These are phyloP conservation scores for Panus rudis DNA, from an alignment of 768 basidiomycete species.

Conservation along the genomic window DNA sequence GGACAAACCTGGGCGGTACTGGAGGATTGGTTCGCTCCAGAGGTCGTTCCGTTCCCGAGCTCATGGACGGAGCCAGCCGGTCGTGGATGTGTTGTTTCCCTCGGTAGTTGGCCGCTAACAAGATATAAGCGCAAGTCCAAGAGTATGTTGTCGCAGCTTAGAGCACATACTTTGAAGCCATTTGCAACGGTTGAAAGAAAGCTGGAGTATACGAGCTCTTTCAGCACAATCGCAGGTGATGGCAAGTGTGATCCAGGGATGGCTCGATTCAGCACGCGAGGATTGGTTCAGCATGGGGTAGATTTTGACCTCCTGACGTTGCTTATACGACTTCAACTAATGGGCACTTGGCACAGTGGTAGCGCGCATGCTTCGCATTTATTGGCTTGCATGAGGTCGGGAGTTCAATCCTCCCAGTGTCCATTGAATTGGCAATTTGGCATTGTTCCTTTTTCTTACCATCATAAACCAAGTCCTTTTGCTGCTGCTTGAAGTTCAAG, in stretches of 20 bases:
- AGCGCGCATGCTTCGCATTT: slow-evolving; percentile 2
- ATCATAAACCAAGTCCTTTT: too few relatives aligned
- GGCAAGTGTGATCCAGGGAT: background rate
- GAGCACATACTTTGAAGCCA: background rate
- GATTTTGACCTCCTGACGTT: background rate
- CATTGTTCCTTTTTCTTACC: background rate
- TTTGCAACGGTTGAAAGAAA: background rate
- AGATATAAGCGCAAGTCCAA: too few relatives aligned
- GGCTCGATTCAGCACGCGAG: background rate
- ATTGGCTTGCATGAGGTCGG: background rate
- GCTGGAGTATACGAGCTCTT: background rate
- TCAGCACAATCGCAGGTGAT: background rate
- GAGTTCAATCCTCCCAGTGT: slow-evolving; percentile 1
- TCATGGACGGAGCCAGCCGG: too few relatives aligned
- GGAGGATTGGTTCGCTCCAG: background rate
- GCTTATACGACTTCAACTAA: background rate
- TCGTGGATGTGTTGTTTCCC: too few relatives aligned
- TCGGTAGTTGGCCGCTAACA: too few relatives aligned
- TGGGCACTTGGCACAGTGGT: slow-evolving; percentile 2
- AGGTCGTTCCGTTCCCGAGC: background rate
- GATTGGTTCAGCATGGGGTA: background rate
- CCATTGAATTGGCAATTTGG: background rate
- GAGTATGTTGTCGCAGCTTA: too few relatives aligned
- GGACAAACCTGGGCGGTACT: background rate
- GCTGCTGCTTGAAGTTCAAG: too few relatives aligned